Percentiles rank a stretch among this genome's conserved stretches.
phyloP scores from a whole-genome alignment of 2,329 filamentous ascomycete genomes.

The Fusarium nurragi region DNA sequence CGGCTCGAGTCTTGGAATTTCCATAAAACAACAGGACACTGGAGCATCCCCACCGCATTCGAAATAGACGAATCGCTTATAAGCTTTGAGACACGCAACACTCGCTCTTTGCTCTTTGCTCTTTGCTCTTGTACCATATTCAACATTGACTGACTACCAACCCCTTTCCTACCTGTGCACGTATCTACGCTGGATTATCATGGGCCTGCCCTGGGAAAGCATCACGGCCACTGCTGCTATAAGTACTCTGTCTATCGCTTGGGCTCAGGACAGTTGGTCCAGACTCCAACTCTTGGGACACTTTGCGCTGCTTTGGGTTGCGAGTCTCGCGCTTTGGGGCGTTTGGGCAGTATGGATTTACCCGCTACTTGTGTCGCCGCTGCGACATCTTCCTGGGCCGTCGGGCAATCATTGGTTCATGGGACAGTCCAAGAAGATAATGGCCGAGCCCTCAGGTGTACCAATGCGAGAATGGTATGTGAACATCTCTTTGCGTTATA shows the following conservation, averaged over 20 bases:
- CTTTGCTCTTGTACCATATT: slow-evolving; percentile 11
- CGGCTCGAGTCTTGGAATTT: slow-evolving; percentile 24
- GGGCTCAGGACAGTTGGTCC: slow-evolving; percentile 43
- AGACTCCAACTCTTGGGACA: slow-evolving; percentile 44
- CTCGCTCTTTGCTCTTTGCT: slow-evolving; percentile 5
- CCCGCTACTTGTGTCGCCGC: slow-evolving; percentile 60
- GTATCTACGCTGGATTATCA: slow-evolving; percentile 8
- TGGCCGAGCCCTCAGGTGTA: slow-evolving; percentile 52
- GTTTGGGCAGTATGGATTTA: slow-evolving; percentile 59
- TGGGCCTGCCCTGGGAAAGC: slow-evolving; percentile 39
- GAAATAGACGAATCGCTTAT: slow-evolving; percentile 40
- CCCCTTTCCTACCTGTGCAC: neutral
- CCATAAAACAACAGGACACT: neutral
- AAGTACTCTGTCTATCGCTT: slow-evolving; percentile 35
- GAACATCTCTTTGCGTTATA: neutral
- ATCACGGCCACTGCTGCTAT: slow-evolving; percentile 42
- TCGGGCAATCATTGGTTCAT: slow-evolving; percentile 55
- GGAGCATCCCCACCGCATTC: slow-evolving; percentile 25
- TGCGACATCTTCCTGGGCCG: slow-evolving; percentile 59
- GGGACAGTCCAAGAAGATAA: slow-evolving; percentile 59
- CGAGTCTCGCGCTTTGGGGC: slow-evolving; percentile 49
- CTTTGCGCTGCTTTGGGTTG: slow-evolving; percentile 51
- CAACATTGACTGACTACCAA: neutral
- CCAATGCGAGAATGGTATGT: slow-evolving; percentile 61
- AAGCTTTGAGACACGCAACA: slow-evolving; percentile 34